Percentiles rank a stretch among this genome's conserved stretches.
Evolutionary conservation across 768 basidiomycete genomes (phyloP).

Genomic region (Wakefieldia striispora): DNA sequence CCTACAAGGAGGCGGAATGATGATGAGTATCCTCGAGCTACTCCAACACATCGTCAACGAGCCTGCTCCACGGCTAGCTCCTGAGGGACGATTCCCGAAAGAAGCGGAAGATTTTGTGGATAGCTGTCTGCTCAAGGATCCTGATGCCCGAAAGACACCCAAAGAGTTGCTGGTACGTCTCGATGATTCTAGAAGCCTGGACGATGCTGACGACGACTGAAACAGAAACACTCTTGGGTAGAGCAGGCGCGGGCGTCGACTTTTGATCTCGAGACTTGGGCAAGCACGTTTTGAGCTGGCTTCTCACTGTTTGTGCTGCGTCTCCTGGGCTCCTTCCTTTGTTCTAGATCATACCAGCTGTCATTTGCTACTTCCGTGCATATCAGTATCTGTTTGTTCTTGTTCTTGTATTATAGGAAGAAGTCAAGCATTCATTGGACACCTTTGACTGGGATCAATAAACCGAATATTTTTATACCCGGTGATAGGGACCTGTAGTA

Average conservation of each 20-base stretch:
- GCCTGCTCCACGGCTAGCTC: conserved; percentile 85
- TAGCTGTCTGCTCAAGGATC: conserved; percentile 89
- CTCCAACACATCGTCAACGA: conserved; percentile 99
- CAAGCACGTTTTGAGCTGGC: conserved; percentile 59
- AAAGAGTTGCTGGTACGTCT: conserved; percentile 73
- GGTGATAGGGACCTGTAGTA: too few relatives aligned
- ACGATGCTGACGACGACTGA: conserved; percentile 8
- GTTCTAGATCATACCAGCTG: conserved; percentile 24
- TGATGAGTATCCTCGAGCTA: conserved; percentile 96
- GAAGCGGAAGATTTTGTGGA: conserved; percentile 86
- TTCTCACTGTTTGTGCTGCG: conserved; percentile 14
- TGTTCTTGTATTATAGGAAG: conserved; percentile 33
- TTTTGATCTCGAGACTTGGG: conserved; percentile 79
- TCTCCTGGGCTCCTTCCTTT: conserved; percentile 9
- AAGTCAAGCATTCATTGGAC: conserved; percentile 7
- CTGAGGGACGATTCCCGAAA: conserved; percentile 67
- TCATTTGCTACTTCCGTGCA: conserved; percentile 29
- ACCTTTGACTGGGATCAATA: too few relatives aligned
- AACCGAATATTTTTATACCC: too few relatives aligned
- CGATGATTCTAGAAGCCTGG: background rate
- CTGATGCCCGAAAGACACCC: conserved; percentile 76
- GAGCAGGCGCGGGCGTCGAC: conserved; percentile 54
- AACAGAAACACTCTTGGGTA: conserved; percentile 75
- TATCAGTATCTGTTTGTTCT: conserved; percentile 29
- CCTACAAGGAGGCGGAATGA: conserved; percentile 92